phyloP scores from a whole-genome alignment of 148 eudicot species.

The Dysphania ambrosioides region DNA sequence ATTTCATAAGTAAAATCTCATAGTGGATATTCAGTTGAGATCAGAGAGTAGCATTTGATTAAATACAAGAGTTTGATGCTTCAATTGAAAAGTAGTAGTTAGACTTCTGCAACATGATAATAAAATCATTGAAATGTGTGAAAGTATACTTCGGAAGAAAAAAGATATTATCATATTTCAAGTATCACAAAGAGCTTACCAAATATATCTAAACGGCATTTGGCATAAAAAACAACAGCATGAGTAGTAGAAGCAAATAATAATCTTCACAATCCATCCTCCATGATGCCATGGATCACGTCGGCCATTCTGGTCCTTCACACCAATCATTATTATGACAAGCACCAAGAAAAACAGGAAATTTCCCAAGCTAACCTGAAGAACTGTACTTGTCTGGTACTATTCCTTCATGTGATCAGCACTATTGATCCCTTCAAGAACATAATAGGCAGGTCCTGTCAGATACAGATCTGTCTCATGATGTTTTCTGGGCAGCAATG shows the following conservation, averaged over 20 bases:
- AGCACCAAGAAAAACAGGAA: constrained; percentile 73
- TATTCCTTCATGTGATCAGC: constrained; percentile 60
- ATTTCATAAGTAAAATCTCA: neutral
- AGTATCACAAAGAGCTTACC: constrained; percentile 45
- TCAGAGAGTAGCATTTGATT: too few relatives aligned
- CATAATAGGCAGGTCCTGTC: constrained; percentile 2
- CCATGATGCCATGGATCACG: constrained; percentile 98
- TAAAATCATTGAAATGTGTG: neutral
- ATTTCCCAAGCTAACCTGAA: constrained; percentile 92
- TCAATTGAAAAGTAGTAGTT: neutral
- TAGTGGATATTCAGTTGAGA: neutral
- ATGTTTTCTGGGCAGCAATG: neutral
- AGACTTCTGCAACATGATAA: neutral
- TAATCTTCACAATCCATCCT: constrained; percentile 84
- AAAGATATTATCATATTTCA: neutral
- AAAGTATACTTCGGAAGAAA: neutral
- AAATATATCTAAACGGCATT: constrained; percentile 59
- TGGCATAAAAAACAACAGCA: constrained; percentile 85
- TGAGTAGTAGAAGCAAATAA: constrained; percentile 65
- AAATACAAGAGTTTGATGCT: constrained; percentile 3
- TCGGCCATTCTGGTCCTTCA: constrained; percentile 89
- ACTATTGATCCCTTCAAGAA: constrained; percentile 66
- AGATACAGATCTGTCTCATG: neutral
- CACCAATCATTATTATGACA: constrained; percentile 85
- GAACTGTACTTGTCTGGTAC: constrained; percentile 77